A percentile compares a stretch with the other conserved stretches of the same genome.
Evolutionary conservation across 169 alveolate species (phyloP).

Genomic region (Plasmodium cynomolgi): DNA sequence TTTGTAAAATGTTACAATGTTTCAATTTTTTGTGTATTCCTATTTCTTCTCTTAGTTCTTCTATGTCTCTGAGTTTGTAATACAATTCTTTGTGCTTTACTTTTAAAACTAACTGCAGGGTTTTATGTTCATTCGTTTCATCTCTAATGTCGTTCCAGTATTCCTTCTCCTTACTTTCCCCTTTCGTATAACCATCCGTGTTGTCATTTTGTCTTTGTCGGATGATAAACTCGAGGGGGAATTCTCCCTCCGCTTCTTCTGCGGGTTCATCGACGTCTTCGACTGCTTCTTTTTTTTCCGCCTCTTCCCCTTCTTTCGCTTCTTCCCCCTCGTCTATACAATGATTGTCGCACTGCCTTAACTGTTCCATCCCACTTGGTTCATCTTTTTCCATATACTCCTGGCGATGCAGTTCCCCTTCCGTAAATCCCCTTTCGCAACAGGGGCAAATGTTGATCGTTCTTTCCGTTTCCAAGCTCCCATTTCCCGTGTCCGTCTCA

Average conservation of each 20-base stretch:
- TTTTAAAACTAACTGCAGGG: constrained; percentile 25
- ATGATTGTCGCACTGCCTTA: background rate
- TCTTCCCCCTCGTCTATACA: background rate
- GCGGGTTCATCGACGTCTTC: background rate
- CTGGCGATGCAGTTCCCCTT: background rate
- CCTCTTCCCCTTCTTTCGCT: background rate
- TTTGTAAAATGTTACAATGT: constrained; percentile 52
- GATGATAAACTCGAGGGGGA: background rate
- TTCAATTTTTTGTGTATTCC: constrained; percentile 67
- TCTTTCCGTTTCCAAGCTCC: background rate
- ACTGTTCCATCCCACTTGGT: background rate
- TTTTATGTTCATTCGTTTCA: background rate
- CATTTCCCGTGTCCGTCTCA: background rate
- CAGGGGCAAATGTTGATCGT: background rate
- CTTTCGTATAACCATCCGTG: background rate
- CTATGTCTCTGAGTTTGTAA: constrained; percentile 18
- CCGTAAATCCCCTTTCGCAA: background rate
- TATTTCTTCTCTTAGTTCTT: constrained; percentile 41
- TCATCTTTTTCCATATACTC: background rate
- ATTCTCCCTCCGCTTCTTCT: background rate
- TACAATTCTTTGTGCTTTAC: constrained; percentile 58
- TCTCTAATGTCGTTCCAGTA: background rate
- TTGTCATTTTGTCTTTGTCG: background rate
- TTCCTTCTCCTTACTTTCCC: background rate
- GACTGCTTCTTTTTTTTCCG: background rate